These are phyloP conservation scores for Chaetomium cochliodes DNA, from an alignment of 495 filamentous ascomycete species.

Conservation along the genomic window DNA sequence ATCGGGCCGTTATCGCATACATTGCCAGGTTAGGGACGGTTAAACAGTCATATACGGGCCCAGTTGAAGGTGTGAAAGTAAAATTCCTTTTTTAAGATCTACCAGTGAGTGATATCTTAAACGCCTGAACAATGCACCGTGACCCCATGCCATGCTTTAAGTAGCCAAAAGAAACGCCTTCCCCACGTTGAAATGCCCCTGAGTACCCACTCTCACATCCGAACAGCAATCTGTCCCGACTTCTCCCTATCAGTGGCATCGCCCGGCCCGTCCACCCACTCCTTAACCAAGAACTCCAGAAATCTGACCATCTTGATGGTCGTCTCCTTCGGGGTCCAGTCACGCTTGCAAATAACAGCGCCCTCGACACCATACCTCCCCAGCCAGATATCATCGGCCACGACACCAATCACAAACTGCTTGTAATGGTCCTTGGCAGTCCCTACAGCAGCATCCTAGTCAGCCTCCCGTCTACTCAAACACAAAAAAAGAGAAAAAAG, in stretches of 20 bases:
- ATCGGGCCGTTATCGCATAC: no score
- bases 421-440: slow-evolving; percentile 20
- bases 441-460: background rate
- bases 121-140: background rate
- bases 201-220: background rate
- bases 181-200: no score
- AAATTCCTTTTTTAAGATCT: no score
- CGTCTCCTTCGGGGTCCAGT: slow-evolving; percentile 10
- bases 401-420: slow-evolving; percentile 18
- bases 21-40: no score
- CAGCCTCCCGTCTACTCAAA: background rate
- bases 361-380: background rate
- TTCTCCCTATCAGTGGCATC: background rate
- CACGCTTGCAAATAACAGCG: background rate
- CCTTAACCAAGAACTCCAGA: slow-evolving; percentile 14
- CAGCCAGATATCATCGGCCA: slow-evolving; percentile 17
- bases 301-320: slow-evolving; percentile 16
- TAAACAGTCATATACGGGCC: no score
- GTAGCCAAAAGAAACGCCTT: no score
- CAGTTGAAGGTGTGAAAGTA: no score
- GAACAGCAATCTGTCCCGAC: background rate
- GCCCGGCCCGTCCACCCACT: slow-evolving; percentile 14
- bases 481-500: background rate
- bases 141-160: background rate
- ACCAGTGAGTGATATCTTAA: background rate